Evolutionary conservation across 345 rosid species (phyloP).

Genomic region (Citrus mangshanensis): DNA sequence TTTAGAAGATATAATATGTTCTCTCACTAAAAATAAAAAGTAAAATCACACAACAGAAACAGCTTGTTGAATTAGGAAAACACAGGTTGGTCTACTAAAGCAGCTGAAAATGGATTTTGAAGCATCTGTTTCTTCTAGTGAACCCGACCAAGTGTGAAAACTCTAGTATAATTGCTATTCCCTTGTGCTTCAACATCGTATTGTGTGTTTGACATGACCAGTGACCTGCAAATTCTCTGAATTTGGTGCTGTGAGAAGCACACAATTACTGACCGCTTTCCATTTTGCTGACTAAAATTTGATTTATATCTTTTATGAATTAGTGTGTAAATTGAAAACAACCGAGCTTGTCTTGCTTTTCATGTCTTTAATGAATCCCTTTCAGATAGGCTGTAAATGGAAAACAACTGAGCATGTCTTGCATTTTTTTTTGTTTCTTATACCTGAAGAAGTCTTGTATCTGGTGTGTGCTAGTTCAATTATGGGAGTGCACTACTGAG

Average conservation of each 20-base stretch:
- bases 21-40: too few relatives aligned
- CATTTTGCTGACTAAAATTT: background rate
- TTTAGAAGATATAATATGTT: background rate
- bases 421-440: background rate
- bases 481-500: background rate
- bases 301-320: background rate
- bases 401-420: background rate
- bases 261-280: background rate
- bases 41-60: too few relatives aligned
- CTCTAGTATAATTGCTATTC: background rate
- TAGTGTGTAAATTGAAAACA: background rate
- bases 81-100: background rate
- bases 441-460: background rate
- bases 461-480: background rate
- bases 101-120: background rate
- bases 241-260: background rate
- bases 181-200: background rate
- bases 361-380: background rate
- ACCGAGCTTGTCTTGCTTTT: background rate
- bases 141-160: background rate
- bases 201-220: background rate
- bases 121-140: background rate
- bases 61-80: background rate
- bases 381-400: background rate
- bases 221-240: background rate